Percentiles rank a stretch among this genome's conserved stretches.
Conservation (phyloP, 2,329 filamentous ascomycete species). For the Colletotrichum godetiae region DNA sequence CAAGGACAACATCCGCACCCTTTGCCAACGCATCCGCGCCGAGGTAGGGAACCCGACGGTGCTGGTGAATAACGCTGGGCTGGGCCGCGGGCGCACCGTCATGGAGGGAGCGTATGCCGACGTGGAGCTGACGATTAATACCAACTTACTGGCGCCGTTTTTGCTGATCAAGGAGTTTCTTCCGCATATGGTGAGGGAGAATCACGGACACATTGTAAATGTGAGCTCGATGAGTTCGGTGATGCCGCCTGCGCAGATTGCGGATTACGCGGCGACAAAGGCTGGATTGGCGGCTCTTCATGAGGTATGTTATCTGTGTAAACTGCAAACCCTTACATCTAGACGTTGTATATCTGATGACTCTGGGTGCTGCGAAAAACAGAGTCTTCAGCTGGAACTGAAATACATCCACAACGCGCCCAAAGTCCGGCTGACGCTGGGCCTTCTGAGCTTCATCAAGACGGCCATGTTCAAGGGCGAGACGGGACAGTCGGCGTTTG, state of each 20-base stretch:
- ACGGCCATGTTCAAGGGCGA: conserved; percentile 43
- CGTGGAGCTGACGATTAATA: conserved; percentile 43
- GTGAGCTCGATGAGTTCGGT: conserved; percentile 68
- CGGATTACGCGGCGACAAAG: conserved; percentile 71
- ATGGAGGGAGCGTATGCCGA: conserved; percentile 43
- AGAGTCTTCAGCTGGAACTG: conserved; percentile 45
- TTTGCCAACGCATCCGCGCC: conserved; percentile 43
- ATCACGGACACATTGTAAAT: conserved; percentile 74
- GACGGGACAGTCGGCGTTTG: conserved; percentile 40
- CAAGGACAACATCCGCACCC: conserved; percentile 39
- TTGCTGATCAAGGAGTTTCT: conserved; percentile 67
- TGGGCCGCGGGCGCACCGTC: conserved; percentile 41
- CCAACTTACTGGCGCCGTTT: conserved; percentile 70
- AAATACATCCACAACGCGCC: conserved; percentile 41
- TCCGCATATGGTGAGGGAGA: conserved; percentile 63
- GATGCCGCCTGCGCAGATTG: conserved; percentile 63
- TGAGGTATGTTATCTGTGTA: background rate
- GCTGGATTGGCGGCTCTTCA: conserved; percentile 42
- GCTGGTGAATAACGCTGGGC: conserved; percentile 48
- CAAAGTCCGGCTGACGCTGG: conserved; percentile 41
- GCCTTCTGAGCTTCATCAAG: conserved; percentile 43
- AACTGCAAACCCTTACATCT: too few relatives aligned
- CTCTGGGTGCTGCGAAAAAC: too few relatives aligned
- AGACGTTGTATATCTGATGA: too few relatives aligned
- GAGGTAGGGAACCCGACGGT: conserved; percentile 51